Percentiles rank a stretch among this genome's conserved stretches.
Evolutionary conservation across 148 eudicot species (phyloP).

Genomic region (Gaultheria prostrata): DNA sequence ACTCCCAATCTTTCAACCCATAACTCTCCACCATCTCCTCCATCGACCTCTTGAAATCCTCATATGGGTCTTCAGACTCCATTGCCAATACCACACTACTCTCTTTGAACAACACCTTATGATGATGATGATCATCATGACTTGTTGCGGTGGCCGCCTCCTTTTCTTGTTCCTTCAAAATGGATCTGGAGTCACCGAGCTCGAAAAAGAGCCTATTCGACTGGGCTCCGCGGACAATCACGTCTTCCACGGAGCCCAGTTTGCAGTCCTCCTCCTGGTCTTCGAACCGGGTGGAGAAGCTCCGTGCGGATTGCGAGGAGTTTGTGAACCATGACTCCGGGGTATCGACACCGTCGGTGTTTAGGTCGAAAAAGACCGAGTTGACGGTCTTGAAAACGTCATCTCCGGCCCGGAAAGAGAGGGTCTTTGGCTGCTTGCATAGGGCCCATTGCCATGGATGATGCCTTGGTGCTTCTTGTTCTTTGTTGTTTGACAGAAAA

Average conservation of each 20-base stretch:
- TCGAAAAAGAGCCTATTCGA: constrained; percentile 73
- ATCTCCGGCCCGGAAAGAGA: constrained; percentile 40
- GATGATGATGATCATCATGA: background rate
- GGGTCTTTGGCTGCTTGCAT: constrained; percentile 49
- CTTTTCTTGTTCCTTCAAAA: constrained; percentile 16
- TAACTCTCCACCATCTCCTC: constrained; percentile 76
- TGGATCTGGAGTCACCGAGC: constrained; percentile 42
- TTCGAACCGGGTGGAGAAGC: constrained; percentile 36
- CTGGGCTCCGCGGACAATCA: constrained; percentile 46
- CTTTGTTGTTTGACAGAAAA: constrained; percentile 33
- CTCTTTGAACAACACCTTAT: constrained; percentile 30
- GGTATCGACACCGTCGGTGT: constrained; percentile 25
- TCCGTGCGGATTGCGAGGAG: constrained; percentile 31
- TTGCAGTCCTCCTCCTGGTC: constrained; percentile 24
- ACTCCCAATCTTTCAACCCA: constrained; percentile 64
- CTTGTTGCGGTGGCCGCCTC: background rate
- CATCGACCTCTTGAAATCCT: constrained; percentile 81
- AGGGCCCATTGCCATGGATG: constrained; percentile 43
- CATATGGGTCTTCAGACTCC: constrained; percentile 53
- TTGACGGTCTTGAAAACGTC: constrained; percentile 49
- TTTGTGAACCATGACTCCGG: constrained; percentile 41
- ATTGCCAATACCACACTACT: constrained; percentile 50
- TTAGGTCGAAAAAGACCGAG: constrained; percentile 35
- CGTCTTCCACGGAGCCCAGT: constrained; percentile 27
- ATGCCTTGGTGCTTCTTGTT: background rate